Base-by-base conservation (phyloP, 2,329 filamentous ascomycete genomes). In the Aspergillus puulaauensis region DNA sequence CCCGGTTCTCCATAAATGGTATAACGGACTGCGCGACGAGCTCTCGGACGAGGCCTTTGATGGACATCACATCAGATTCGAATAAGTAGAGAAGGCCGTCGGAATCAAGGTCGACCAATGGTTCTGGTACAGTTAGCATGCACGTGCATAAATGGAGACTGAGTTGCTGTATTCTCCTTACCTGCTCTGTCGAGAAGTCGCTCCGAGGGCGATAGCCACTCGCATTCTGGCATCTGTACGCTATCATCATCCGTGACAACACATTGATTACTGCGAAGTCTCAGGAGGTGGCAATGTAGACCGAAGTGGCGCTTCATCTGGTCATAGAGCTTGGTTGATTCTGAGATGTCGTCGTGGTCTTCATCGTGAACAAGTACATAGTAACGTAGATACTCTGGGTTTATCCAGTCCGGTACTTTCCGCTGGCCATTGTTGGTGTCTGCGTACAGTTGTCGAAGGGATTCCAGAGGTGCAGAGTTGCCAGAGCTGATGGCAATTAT, bases 261-360 rank as follows among this genome's bases (percentile, higher is more conserved):
- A 73, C 91, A 93, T 70, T 92, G 90, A 39, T 86, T 89, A 68
- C 91, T 96, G 65, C 93, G 85, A 51, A 99, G 79, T 62, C 96
- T 83, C 35, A 99, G 80, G 11, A 99, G 81, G 75, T 99, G 95
- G 71, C 95, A 99, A 75, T 99, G 93, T 48, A 98, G 80, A 2
- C 95, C 95, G 63, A 99, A 91, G 75, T 97, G 91, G n/a, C 95
- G 87, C 76, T 98, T 99, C 96, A 99, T 99, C 74, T 97, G 91
- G 66, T 99, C 95, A 74, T 96, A 99, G 27, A 98, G 80, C 17
- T 87, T 85, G 74, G 93, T 93, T 12, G 93, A 96, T 75, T 92
- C 90, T 39, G 86, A 86, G 60, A 98, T 96, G 71, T 99, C 93
- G 69, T 96, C 93, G 60, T 86, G 87, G 70, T 99, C 95, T 76